A percentile compares a stretch with the other conserved stretches of the same genome.
These are phyloP conservation scores for Rhododendron williamsianum DNA, from an alignment of 148 eudicot species.

Conservation along the genomic window DNA sequence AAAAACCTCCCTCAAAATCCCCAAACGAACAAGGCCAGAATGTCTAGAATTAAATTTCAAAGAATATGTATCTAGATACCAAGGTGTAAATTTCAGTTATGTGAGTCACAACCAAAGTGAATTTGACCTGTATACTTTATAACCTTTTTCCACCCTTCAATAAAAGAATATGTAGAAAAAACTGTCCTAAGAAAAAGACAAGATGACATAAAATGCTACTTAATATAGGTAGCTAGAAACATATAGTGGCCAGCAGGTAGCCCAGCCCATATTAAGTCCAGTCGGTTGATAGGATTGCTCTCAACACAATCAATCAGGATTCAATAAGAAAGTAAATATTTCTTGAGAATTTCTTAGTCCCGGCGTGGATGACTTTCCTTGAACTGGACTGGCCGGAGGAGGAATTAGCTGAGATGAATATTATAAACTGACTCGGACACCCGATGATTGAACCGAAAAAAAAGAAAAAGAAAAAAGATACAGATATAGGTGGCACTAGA, in stretches of 20 bases:
- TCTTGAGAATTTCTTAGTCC: too few relatives aligned
- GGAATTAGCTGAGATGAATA: neutral
- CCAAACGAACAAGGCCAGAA: neutral
- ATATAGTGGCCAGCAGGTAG: neutral
- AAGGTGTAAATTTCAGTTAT: neutral
- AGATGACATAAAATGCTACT: neutral
- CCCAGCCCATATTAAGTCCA: neutral
- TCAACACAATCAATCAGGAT: too few relatives aligned
- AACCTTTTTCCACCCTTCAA: neutral
- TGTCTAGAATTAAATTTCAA: neutral
- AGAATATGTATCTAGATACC: neutral
- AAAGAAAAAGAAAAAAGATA: too few relatives aligned
- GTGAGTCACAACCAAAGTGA: neutral
- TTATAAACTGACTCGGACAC: too few relatives aligned
- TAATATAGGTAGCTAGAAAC: neutral
- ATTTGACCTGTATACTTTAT: neutral
- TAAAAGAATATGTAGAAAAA: neutral
- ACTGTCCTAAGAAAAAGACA: neutral
- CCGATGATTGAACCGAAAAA: too few relatives aligned
- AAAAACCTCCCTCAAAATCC: too few relatives aligned
- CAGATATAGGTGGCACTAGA: neutral
- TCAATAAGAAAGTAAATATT: too few relatives aligned
- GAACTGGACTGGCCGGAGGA: neutral
- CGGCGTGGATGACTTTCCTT: neutral
- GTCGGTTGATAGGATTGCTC: neutral